Percentiles rank a stretch among this genome's conserved stretches.
Conservation (phyloP, 2,329 filamentous ascomycete species). For the Verticillium alfalfae region DNA sequence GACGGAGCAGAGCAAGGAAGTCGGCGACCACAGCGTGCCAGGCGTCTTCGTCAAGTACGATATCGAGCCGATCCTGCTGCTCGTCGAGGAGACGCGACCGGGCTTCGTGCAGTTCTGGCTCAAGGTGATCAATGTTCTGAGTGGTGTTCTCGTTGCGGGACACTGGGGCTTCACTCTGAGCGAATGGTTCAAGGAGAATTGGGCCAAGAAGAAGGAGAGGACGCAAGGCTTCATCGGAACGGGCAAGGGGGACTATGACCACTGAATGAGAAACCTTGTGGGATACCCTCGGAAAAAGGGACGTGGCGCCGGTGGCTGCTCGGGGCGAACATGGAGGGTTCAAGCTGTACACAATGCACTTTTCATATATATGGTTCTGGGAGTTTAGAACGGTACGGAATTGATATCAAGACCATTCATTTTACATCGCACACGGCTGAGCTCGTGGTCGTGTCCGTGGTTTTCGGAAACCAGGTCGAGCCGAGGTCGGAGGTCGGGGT, state of each 20-base stretch:
- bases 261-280: neutral
- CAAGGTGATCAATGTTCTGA: conserved; percentile 83
- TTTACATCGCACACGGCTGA: too few species aligned
- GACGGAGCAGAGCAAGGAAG: conserved; percentile 73
- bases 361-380: neutral
- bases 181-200: conserved; percentile 63
- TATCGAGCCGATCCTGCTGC: conserved; percentile 89
- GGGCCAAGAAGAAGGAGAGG: conserved; percentile 41
- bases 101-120: conserved; percentile 70
- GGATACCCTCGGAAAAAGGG: too few species aligned
- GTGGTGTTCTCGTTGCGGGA: conserved; percentile 85
- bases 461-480: neutral
- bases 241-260: conserved; percentile 8
- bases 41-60: conserved; percentile 99
- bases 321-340: neutral
- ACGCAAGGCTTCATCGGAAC: conserved; percentile 18
- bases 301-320: neutral
- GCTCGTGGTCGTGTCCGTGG: too few species aligned
- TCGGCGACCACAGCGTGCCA: conserved; percentile 68
- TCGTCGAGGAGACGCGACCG: conserved; percentile 76
- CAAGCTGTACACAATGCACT: too few species aligned
- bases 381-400: neutral
- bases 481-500: neutral
- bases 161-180: conserved; percentile 87
- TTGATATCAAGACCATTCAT: too few species aligned